phyloP scores from a whole-genome alignment of 306 rosid species.

The Malus sieversii region DNA sequence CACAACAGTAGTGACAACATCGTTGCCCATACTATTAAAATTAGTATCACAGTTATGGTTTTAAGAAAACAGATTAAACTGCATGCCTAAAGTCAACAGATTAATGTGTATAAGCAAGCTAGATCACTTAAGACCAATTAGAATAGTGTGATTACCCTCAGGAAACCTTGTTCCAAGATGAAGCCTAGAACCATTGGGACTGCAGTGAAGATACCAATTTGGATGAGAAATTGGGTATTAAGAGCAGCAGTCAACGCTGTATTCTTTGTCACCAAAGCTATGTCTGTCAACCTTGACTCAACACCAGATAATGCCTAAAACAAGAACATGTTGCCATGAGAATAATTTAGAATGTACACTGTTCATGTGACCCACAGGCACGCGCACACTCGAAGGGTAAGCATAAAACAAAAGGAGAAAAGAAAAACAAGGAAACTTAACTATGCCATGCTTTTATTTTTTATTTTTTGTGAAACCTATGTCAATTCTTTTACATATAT shows the following conservation, averaged over 20 bases:
- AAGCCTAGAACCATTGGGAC: conserved; percentile 82
- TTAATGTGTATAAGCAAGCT: background rate
- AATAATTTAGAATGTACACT: background rate
- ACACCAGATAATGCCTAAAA: conserved; percentile 89
- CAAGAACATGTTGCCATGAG: background rate
- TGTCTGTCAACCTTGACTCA: conserved; percentile 52
- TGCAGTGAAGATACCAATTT: conserved; percentile 85
- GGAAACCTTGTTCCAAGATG: conserved; percentile 82
- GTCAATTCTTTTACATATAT: background rate
- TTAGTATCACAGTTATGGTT: background rate
- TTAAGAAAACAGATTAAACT: background rate
- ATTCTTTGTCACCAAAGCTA: conserved; percentile 48
- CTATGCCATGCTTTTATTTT: too few relatives aligned
- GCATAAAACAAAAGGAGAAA: background rate
- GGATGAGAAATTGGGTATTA: conserved; percentile 78
- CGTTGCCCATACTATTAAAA: too few relatives aligned
- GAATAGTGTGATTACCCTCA: conserved; percentile 45
- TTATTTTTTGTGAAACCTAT: too few relatives aligned
- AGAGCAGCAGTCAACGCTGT: conserved; percentile 69
- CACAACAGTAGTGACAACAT: too few relatives aligned
- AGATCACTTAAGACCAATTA: background rate
- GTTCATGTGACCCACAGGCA: background rate
- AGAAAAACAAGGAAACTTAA: too few relatives aligned
- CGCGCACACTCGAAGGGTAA: background rate
- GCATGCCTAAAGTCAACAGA: background rate